A percentile compares a stretch with the other conserved stretches of the same genome.
Conservation (phyloP, 1,139 yeast genomes). For the Pichia sp. region DNA sequence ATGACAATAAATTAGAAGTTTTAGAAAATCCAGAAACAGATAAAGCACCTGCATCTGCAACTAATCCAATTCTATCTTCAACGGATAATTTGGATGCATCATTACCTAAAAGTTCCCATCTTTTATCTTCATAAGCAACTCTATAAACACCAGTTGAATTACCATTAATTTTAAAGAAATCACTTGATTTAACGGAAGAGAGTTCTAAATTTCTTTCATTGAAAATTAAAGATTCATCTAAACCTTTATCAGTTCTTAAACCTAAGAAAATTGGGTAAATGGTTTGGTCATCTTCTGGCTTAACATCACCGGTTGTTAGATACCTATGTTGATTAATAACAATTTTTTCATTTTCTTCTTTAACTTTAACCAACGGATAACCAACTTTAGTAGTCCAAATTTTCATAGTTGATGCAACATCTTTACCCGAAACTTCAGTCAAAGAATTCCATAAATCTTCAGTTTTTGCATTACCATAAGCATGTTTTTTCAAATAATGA, state of each 20-base stretch:
- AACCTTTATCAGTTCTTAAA: constrained; percentile 59
- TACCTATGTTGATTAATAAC: constrained; percentile 50
- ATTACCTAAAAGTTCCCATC: constrained; percentile 47
- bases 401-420: constrained; percentile 44
- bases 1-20: constrained; percentile 45
- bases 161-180: constrained; percentile 60
- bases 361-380: constrained; percentile 46
- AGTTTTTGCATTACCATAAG: constrained; percentile 47
- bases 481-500: constrained; percentile 44
- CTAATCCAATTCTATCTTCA: constrained; percentile 61
- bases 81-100: constrained; percentile 45
- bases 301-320: constrained; percentile 55
- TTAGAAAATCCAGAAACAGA: constrained; percentile 55
- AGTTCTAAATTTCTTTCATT: constrained; percentile 42
- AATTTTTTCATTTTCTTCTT: constrained; percentile 26
- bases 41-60: constrained; percentile 59
- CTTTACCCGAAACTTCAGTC: constrained; percentile 43
- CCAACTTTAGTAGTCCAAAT: constrained; percentile 53
- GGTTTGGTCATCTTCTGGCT: constrained; percentile 34
- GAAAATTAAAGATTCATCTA: constrained; percentile 67
- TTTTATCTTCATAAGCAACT: constrained; percentile 51
- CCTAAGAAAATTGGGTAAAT: constrained; percentile 77
- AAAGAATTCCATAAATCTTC: constrained; percentile 48
- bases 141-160: constrained; percentile 63
- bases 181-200: constrained; percentile 13